Evolutionary conservation across 2,329 filamentous ascomycete genomes (phyloP).

Genomic region (Talaromyces sp.): DNA sequence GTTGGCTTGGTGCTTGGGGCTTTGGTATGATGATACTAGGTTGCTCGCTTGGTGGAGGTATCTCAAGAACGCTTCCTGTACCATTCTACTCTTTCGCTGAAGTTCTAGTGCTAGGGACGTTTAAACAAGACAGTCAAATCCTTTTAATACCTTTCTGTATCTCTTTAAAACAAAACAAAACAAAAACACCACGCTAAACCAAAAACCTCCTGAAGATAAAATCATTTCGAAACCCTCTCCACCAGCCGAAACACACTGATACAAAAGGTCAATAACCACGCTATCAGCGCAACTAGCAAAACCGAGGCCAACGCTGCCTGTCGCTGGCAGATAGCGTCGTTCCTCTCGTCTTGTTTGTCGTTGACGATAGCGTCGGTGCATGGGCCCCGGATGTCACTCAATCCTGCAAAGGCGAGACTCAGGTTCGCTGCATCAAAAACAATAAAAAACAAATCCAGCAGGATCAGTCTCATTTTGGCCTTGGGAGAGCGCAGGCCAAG

Average conservation of each 20-base stretch:
- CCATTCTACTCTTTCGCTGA: too few species aligned
- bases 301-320: conserved; percentile 72
- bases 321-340: conserved; percentile 53
- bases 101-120: background rate
- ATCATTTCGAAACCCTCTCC: conserved; percentile 13
- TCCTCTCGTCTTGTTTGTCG: conserved; percentile 27
- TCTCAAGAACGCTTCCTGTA: too few species aligned
- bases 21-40: background rate
- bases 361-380: conserved; percentile 49
- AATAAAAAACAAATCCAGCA: conserved; percentile 93
- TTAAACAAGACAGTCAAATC: background rate
- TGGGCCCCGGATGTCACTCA: conserved; percentile 59
- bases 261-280: conserved; percentile 88
- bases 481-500: conserved; percentile 77
- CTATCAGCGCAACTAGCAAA: conserved; percentile 72
- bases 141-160: background rate
- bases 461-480: conserved; percentile 82
- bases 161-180: background rate
- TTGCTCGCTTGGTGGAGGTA: background rate
- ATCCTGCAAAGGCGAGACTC: conserved; percentile 78
- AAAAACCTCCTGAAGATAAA: background rate
- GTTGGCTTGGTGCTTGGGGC: background rate
- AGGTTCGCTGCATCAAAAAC: conserved; percentile 95
- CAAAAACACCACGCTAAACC: conserved; percentile 9
- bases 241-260: conserved; percentile 71